Conservation (phyloP, 1,284 basidiomycete genomes). For the Volvariella surrecta region DNA sequence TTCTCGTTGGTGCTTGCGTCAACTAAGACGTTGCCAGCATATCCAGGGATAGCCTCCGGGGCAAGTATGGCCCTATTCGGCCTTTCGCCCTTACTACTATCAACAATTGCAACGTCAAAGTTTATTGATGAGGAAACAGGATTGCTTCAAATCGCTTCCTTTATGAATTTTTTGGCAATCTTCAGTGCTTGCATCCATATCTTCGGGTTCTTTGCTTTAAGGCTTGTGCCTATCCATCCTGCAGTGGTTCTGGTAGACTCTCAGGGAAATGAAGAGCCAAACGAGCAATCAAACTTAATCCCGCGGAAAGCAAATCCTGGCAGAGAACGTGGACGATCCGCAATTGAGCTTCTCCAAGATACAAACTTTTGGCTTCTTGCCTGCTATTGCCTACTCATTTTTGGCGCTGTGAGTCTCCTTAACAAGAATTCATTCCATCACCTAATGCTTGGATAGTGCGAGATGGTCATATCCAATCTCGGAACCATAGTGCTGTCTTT, state of each 20-base stretch:
- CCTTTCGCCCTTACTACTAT: slow-evolving; percentile 66
- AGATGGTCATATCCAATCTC: slow-evolving; percentile 77
- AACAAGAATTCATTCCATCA: not conserved
- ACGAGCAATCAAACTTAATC: slow-evolving; percentile 37
- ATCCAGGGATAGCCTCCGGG: slow-evolving; percentile 60
- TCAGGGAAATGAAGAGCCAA: slow-evolving; percentile 6
- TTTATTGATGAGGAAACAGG: slow-evolving; percentile 42
- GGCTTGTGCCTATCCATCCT: not conserved
- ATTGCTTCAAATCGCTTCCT: slow-evolving; percentile 44
- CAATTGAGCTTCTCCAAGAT: slow-evolving; percentile 41
- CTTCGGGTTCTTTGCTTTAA: slow-evolving; percentile 39
- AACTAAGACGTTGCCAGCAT: slow-evolving; percentile 54
- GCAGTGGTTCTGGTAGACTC: not conserved
- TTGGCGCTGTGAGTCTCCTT: slow-evolving; percentile 55
- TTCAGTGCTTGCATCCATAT: slow-evolving; percentile 45
- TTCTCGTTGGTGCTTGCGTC: slow-evolving; percentile 72
- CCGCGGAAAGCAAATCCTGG: slow-evolving; percentile 14
- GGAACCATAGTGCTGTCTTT: slow-evolving; percentile 67
- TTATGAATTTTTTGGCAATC: slow-evolving; percentile 48
- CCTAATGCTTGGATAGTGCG: slow-evolving; percentile 36
- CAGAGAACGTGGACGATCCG: slow-evolving; percentile 20
- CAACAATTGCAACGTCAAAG: slow-evolving; percentile 50
- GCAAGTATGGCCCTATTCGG: slow-evolving; percentile 64
- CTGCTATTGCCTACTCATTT: slow-evolving; percentile 36
- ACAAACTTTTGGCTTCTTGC: slow-evolving; percentile 49